phyloP scores from a whole-genome alignment of 2,329 filamentous ascomycete genomes.

The Sporothrix euskadiensis region DNA sequence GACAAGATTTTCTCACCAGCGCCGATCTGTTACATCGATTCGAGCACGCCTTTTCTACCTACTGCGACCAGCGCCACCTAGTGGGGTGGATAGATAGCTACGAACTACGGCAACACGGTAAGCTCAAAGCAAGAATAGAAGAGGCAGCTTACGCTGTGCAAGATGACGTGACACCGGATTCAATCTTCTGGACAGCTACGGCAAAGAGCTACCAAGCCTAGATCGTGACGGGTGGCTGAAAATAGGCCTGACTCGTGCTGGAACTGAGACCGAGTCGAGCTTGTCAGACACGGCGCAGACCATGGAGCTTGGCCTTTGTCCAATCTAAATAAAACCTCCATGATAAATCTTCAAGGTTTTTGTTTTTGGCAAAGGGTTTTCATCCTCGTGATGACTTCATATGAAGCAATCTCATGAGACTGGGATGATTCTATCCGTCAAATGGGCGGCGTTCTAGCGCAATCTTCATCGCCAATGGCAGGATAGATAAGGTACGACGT shows the following conservation, averaged over 20 bases:
- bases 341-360: too few relatives aligned
- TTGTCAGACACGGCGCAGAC: not conserved
- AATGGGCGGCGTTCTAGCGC: not conserved
- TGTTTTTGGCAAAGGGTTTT: too few relatives aligned
- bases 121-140: not conserved
- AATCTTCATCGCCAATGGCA: not conserved
- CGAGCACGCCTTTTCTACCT: not conserved
- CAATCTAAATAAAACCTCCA: too few relatives aligned
- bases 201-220: not conserved
- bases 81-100: not conserved
- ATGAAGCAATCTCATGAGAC: not conserved
- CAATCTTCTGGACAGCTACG: not conserved
- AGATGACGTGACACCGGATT: too few relatives aligned
- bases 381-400: not conserved
- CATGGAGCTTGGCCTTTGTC: not conserved
- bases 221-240: not conserved
- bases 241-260: not conserved
- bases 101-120: not conserved
- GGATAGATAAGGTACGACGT: not conserved
- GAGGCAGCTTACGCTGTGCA: too few relatives aligned
- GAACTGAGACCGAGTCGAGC: not conserved
- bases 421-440: conserved; percentile 2
- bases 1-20: not conserved
- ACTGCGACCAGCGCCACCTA: not conserved
- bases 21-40: not conserved